Percentiles rank a stretch among this genome's conserved stretches.
Evolutionary conservation across 148 eudicot species (phyloP).

Genomic region (Diospyros kaki): DNA sequence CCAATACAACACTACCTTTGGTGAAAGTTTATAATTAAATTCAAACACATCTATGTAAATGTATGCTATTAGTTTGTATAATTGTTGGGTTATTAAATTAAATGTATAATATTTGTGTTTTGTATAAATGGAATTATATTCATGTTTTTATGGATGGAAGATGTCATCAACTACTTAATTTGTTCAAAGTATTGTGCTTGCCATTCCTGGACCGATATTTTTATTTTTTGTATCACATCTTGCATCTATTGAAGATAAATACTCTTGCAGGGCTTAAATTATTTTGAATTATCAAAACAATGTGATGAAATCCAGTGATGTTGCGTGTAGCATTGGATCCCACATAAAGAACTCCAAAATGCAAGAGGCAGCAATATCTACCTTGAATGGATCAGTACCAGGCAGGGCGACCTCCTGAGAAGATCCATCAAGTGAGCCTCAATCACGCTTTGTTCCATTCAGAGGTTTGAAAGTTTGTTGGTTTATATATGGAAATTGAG

Average conservation of each 20-base stretch:
- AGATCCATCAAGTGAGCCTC: constrained; percentile 94
- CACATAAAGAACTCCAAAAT: constrained; percentile 95
- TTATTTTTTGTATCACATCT: not conserved
- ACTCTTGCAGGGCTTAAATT: constrained; percentile 29
- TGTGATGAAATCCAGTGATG: constrained; percentile 22
- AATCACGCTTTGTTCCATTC: constrained; percentile 36
- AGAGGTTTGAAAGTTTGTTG: constrained; percentile 40
- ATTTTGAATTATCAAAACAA: constrained; percentile 18
- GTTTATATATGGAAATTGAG: not conserved
- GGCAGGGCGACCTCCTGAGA: constrained; percentile 99
- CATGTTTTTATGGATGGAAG: not conserved
- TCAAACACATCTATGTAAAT: no score
- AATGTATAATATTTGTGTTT: not conserved
- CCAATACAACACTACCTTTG: no score
- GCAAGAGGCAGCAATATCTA: constrained; percentile 67
- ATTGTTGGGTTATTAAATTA: no score
- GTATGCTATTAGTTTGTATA: no score
- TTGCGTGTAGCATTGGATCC: constrained; percentile 99
- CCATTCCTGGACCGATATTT: no score
- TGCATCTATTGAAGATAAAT: constrained; percentile 6
- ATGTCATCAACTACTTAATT: not conserved
- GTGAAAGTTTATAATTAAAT: no score
- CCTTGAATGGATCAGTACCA: constrained; percentile 99
- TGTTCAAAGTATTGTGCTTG: not conserved
- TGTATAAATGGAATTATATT: not conserved